Base-by-base conservation (phyloP, 192 early-diverging fungal genomes). In the Linnemannia schmuckeri region DNA sequence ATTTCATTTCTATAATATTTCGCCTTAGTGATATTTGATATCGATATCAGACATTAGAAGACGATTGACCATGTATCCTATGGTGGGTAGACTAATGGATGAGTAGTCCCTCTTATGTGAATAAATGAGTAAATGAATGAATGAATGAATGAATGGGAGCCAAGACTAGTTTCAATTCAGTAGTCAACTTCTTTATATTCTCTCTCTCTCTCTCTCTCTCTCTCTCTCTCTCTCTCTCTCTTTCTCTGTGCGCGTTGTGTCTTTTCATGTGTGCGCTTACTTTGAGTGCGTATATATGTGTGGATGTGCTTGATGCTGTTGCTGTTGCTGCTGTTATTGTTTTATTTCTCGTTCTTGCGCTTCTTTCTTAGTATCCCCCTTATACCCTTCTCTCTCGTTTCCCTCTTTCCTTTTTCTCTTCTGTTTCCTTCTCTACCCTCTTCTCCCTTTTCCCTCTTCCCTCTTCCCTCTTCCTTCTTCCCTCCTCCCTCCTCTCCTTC, bases 391-490 rank as follows among this genome's bases (percentile, higher is more conserved):
- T 49, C 15, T 57, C 54, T 46, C 42, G 6, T 77, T 30, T 18
- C 10, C 7, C 9, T 47, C 76, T 38, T n/a, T 22, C 63, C 40
- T 30, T 35, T 30, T 22, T 46, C 52, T 46, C 63, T 54, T 47
- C n/a, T n/a, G 41, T 47, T 49, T 63, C 30, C 35, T 55, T 49
- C 10, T 82, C 41, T 52, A 35, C 57, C 70, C 61, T n/a, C 63
- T 33, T 71, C 41, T 44, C 27, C 42, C 63, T 33, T 71, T 33
- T 44, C 27, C 42, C 10, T 40, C 75, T 18, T 17, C 37, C 52
- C 41, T 49, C 41, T 44, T 52, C 35, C 47, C 18, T 69, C 22
- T 22, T 54, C 68, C 13, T 30, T 52, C 54, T 42, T n/a, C 44
- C 63, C 13, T 24, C 63, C 41, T 35, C 44, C 44, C 10, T 22